Conservation (phyloP, 208 protist species). For the Tetramitus jugosus region DNA sequence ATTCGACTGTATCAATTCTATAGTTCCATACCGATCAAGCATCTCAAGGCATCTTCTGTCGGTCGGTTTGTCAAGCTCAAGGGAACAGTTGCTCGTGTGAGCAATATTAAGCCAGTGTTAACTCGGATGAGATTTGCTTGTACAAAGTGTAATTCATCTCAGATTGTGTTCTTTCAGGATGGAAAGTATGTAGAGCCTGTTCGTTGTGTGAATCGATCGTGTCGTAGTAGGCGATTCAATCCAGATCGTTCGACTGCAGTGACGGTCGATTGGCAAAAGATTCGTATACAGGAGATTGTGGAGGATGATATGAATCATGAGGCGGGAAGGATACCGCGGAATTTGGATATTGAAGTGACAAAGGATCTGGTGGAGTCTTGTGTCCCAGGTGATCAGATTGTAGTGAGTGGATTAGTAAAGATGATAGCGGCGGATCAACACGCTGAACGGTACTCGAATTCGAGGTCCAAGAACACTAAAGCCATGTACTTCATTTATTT, state of each 20-base stretch:
- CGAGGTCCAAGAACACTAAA: constrained; percentile 27
- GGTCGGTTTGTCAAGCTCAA: background rate
- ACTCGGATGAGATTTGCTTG: constrained; percentile 10
- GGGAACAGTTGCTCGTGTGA: constrained; percentile 5
- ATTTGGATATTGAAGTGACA: constrained; percentile 25
- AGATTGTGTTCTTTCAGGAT: background rate
- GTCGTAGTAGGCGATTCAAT: background rate
- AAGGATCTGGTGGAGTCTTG: constrained; percentile 22
- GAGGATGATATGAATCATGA: constrained; percentile 33
- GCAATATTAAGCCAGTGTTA: background rate
- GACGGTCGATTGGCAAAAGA: constrained; percentile 28
- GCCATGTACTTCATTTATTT: constrained; percentile 30
- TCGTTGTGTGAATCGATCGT: background rate
- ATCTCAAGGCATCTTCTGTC: background rate
- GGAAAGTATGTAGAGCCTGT: background rate
- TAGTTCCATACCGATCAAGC: background rate
- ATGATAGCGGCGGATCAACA: constrained; percentile 15
- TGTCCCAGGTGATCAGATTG: constrained; percentile 17
- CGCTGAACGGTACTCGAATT: background rate
- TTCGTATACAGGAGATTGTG: constrained; percentile 62
- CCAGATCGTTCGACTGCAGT: background rate
- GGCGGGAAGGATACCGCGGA: constrained; percentile 65
- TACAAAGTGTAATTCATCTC: background rate
- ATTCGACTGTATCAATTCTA: background rate
- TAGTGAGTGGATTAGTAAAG: constrained; percentile 18